Evolutionary conservation across 305 asterid genomes (phyloP), one percentile per base, ranked within the genome.

Genomic region (Striga hermonthica): DNA sequence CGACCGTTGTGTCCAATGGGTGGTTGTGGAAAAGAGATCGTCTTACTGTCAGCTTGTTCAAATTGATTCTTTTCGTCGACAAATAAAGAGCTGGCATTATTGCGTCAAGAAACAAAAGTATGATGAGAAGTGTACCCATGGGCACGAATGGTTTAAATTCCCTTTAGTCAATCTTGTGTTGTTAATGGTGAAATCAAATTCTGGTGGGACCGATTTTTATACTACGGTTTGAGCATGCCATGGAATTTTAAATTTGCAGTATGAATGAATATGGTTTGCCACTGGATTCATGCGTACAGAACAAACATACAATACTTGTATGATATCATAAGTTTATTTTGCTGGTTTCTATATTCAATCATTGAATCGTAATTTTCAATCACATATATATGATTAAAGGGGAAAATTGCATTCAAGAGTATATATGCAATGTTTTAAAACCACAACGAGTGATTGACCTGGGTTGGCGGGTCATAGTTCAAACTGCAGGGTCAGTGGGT

Each of bases 71-170:
- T 53, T 15, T 60, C 31, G 14, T 4, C 11, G 16, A 4, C 22
- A 9, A 4, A 54, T 60, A 41, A 60, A 16, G 39, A 60, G 34
- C 43, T 60, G 14, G 65, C 65, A 7, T 40, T 37, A 60, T 16
- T 55, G 53, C 52, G 14, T 8, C 28, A 4, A 60, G 36, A 37
- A 60, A 13, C 14, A 60, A 15, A 41, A 14, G 31, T 60, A 43
- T 22, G 9, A 40, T 4, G 13, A 15, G 5, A 60, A 41, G 38
- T 41, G 65, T 8, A 43, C 53, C 38, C 52, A 60, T n/a, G n/a
- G n/a, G n/a, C n/a, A n/a, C n/a, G n/a, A n/a, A n/a, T n/a, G n/a
- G n/a, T n/a, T 39, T 39, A 35, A 4, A 5, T 57, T 10, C 1
- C 12, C 37, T 36, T 36, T 37, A 57, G 13, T 47, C 31, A n/a